phyloP scores from a whole-genome alignment of 148 eudicot species.

The Dysphania ambrosioides region DNA sequence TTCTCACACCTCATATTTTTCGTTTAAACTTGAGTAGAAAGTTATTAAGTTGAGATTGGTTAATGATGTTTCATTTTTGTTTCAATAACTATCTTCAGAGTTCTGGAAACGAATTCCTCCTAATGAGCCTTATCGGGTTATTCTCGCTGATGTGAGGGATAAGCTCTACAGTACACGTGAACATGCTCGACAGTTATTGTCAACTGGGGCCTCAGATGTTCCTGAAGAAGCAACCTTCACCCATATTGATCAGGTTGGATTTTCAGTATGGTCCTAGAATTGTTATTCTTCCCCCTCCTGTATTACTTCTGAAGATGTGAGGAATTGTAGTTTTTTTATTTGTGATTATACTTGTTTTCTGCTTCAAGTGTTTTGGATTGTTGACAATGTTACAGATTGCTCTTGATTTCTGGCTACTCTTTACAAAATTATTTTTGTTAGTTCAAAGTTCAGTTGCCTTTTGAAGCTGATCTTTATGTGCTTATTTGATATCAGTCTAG shows the following conservation, averaged over 20 bases:
- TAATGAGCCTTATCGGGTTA: slow-evolving; percentile 89
- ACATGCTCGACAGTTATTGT: slow-evolving; percentile 67
- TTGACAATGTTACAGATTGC: not conserved
- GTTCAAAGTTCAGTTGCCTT: not conserved
- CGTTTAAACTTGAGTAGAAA: no score
- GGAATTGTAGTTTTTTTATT: no score
- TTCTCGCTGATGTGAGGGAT: slow-evolving; percentile 90
- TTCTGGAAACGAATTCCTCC: slow-evolving; percentile 88
- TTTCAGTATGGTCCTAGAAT: not conserved
- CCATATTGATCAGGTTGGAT: slow-evolving; percentile 65
- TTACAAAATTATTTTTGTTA: not conserved
- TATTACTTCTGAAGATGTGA: not conserved
- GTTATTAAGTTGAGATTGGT: no score
- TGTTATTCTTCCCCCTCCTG: not conserved
- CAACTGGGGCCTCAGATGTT: slow-evolving; percentile 61
- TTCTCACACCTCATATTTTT: not conserved
- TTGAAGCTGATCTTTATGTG: not conserved
- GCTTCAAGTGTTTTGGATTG: no score
- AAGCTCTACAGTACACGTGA: slow-evolving; percentile 79
- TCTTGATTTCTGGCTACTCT: not conserved
- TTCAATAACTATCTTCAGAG: slow-evolving; percentile 41
- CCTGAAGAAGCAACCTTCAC: slow-evolving; percentile 71
- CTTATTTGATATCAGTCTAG: not conserved
- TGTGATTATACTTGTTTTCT: no score
- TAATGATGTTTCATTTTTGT: no score